phyloP scores from a whole-genome alignment of 2,329 filamentous ascomycete species.

The Fusarium chaquense region DNA sequence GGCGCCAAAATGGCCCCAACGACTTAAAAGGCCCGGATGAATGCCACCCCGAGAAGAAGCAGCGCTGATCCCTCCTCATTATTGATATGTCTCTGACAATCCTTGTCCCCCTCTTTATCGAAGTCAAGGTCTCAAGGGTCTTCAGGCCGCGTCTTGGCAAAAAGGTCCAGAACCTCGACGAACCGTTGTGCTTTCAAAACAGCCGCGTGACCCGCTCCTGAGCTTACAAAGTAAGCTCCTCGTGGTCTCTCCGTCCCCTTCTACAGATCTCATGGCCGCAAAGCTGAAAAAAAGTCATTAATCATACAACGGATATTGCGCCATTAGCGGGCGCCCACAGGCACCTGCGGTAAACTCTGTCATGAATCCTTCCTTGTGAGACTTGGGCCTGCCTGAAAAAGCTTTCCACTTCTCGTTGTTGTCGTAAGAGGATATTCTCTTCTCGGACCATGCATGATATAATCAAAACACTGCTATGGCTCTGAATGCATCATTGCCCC shows the following conservation, averaged over 20 bases:
- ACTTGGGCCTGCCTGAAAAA: not conserved
- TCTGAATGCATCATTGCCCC: conserved; percentile 35
- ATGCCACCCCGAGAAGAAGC: conserved; percentile 19
- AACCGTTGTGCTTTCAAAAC: conserved; percentile 36
- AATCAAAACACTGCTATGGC: not conserved
- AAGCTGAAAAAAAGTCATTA: conserved; percentile 16
- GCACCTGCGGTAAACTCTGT: conserved; percentile 3
- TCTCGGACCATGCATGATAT: conserved; percentile 26
- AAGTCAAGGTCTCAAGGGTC: conserved; percentile 3
- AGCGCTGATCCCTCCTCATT: conserved; percentile 32
- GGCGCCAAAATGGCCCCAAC: not conserved
- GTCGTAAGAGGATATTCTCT: conserved; percentile 15
- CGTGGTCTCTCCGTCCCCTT: conserved; percentile 25
- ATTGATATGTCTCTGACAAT: conserved; percentile 22
- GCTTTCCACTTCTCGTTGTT: not conserved
- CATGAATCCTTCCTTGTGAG: not conserved
- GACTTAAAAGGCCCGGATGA: conserved; percentile 24
- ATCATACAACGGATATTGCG: conserved; percentile 3
- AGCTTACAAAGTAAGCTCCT: conserved; percentile 16
- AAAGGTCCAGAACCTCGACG: conserved; percentile 4
- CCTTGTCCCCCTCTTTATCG: not conserved
- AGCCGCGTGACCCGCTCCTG: conserved; percentile 37
- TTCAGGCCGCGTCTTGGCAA: conserved; percentile 16
- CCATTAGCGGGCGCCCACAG: not conserved
- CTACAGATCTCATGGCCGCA: conserved; percentile 32